phyloP scores from a whole-genome alignment of 805 yeast species.

The Sporopachydermia lactativora region DNA sequence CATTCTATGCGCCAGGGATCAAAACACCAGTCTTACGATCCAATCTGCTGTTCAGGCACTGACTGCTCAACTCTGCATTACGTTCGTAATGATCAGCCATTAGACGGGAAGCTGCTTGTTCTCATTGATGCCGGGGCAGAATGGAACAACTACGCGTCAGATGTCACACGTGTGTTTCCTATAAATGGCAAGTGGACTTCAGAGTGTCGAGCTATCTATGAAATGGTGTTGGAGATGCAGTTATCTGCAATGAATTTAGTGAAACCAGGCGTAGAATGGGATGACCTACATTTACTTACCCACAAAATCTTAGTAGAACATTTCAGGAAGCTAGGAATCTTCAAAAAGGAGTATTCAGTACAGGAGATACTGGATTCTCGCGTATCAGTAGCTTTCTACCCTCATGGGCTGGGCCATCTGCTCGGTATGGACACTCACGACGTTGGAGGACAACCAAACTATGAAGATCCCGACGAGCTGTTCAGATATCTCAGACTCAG shows the following conservation, averaged over 20 bases:
- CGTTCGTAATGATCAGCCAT: slow-evolving; percentile 59
- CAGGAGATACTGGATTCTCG: slow-evolving; percentile 59
- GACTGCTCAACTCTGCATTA: slow-evolving; percentile 87
- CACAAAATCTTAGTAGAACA: slow-evolving; percentile 64
- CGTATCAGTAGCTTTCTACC: slow-evolving; percentile 70
- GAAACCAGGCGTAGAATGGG: slow-evolving; percentile 80
- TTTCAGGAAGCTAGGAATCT: slow-evolving; percentile 63
- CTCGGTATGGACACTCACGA: slow-evolving; percentile 95
- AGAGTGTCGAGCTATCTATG: slow-evolving; percentile 76
- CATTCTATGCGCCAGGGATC: slow-evolving; percentile 93
- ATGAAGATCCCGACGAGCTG: slow-evolving; percentile 69
- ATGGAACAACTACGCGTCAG: slow-evolving; percentile 86
- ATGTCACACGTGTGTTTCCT: slow-evolving; percentile 94
- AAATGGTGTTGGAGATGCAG: slow-evolving; percentile 77
- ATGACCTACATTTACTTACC: slow-evolving; percentile 64
- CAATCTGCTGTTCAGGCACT: slow-evolving; percentile 91
- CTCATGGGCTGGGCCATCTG: slow-evolving; percentile 92
- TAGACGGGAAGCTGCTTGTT: slow-evolving; percentile 46
- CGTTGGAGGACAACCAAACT: slow-evolving; percentile 81
- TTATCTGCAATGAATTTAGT: slow-evolving; percentile 50
- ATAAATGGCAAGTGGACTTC: slow-evolving; percentile 77
- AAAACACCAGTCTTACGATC: slow-evolving; percentile 79
- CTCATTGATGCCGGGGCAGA: slow-evolving; percentile 96
- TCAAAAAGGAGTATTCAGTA: slow-evolving; percentile 34
- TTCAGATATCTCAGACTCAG: slow-evolving; percentile 70